Evolutionary conservation across 108 stramenopile genomes (phyloP).

Genomic region (Aureococcus anophagefferens): DNA sequence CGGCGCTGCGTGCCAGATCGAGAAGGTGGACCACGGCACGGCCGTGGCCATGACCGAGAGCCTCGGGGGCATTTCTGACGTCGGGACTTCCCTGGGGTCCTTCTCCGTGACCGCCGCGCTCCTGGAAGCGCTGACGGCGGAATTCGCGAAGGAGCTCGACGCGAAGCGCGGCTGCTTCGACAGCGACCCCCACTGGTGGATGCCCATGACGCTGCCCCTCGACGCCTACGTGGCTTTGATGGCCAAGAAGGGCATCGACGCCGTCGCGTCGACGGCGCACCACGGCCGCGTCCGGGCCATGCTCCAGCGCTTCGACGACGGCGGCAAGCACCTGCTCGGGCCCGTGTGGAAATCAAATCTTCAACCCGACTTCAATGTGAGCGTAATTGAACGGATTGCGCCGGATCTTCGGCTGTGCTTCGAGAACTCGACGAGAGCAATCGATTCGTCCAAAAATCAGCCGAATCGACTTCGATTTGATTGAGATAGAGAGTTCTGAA

Average conservation of each 20-base stretch:
- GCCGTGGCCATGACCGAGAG: conserved; percentile 67
- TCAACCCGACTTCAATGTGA: too few relatives aligned
- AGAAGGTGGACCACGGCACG: conserved; percentile 93
- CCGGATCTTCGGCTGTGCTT: too few relatives aligned
- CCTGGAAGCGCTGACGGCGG: conserved; percentile 65
- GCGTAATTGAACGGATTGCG: too few relatives aligned
- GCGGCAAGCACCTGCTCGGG: conserved; percentile 54
- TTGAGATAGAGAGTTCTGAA: too few relatives aligned
- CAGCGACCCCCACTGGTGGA: conserved; percentile 96
- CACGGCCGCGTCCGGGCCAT: conserved; percentile 71
- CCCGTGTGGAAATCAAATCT: too few relatives aligned
- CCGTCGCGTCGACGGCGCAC: conserved; percentile 40
- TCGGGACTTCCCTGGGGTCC: conserved; percentile 84
- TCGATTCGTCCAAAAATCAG: too few relatives aligned
- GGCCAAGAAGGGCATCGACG: conserved; percentile 22
- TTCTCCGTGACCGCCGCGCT: conserved; percentile 80
- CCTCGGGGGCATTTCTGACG: conserved; percentile 73
- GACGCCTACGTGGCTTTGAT: conserved; percentile 62
- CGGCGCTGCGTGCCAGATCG: conserved; percentile 87
- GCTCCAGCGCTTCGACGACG: conserved; percentile 48
- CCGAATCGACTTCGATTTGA: too few relatives aligned
- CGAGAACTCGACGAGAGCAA: too few relatives aligned
- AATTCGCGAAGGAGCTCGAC: conserved; percentile 66
- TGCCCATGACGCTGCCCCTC: conserved; percentile 80
- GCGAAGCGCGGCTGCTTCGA: conserved; percentile 78